Percentiles rank a stretch among this genome's conserved stretches.
Evolutionary conservation across 2,329 filamentous ascomycete genomes (phyloP).

Genomic region (Ilyonectria destructans): DNA sequence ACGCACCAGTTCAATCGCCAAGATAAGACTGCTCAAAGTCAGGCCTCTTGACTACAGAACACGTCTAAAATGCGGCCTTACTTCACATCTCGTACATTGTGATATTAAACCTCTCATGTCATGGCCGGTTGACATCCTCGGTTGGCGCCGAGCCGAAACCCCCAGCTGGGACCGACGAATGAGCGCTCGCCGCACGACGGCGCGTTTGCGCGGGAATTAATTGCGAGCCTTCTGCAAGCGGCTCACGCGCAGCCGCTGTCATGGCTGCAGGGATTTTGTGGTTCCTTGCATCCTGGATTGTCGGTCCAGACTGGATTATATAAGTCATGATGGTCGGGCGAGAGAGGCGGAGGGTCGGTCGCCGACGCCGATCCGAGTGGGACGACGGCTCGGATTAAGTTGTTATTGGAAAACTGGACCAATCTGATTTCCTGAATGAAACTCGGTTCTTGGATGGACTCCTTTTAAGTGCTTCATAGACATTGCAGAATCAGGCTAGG

Average conservation of each 20-base stretch:
- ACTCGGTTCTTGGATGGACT: too few relatives aligned
- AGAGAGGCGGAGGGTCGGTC: background rate
- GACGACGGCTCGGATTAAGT: background rate
- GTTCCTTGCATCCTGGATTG: constrained; percentile 1
- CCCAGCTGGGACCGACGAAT: constrained; percentile 3
- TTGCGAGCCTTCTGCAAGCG: background rate
- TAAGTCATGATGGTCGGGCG: constrained; percentile 2
- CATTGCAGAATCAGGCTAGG: background rate
- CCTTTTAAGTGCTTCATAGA: background rate
- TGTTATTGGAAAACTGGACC: too few relatives aligned
- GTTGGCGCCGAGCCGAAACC: constrained; percentile 18
- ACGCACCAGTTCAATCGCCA: too few relatives aligned
- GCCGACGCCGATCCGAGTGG: background rate
- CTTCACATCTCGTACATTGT: background rate
- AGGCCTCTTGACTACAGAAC: background rate
- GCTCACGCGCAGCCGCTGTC: background rate
- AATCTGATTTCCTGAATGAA: too few relatives aligned
- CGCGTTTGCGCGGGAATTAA: constrained; percentile 4
- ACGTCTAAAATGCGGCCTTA: background rate
- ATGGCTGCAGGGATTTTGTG: constrained; percentile 12
- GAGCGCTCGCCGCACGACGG: background rate
- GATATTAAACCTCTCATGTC: constrained; percentile 7
- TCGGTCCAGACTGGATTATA: background rate
- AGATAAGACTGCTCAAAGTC: background rate
- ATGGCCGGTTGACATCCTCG: constrained; percentile 14